Conservation (phyloP, 2,329 filamentous ascomycete genomes). For the Penicillium sp. region DNA sequence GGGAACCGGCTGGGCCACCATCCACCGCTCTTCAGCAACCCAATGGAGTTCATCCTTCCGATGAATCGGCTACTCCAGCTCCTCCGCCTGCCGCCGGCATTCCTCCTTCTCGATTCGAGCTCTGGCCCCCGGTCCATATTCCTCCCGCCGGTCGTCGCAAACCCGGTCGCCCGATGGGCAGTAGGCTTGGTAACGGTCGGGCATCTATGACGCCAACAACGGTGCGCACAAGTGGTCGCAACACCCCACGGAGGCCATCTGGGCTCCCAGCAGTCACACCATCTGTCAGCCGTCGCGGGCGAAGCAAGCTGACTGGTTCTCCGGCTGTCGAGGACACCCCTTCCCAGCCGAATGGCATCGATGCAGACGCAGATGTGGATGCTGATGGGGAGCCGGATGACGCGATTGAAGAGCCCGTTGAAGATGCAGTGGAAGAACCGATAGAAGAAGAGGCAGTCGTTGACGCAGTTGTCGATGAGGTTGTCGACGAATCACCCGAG, state of each 20-base stretch:
- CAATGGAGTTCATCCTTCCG: slow-evolving; percentile 26
- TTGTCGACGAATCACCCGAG: background rate
- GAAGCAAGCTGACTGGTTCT: slow-evolving; percentile 35
- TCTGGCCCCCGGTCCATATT: slow-evolving; percentile 44
- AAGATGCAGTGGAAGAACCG: background rate
- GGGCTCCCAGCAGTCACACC: slow-evolving; percentile 32
- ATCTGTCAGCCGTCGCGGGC: slow-evolving; percentile 35
- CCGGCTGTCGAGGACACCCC: slow-evolving; percentile 27
- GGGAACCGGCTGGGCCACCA: slow-evolving; percentile 36
- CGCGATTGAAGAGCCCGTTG: background rate
- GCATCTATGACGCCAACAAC: slow-evolving; percentile 33
- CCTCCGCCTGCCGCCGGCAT: slow-evolving; percentile 37
- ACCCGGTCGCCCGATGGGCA: slow-evolving; percentile 41
- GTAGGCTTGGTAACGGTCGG: slow-evolving; percentile 16
- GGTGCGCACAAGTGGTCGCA: slow-evolving; percentile 36
- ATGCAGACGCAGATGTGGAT: slow-evolving; percentile 14
- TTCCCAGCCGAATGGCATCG: slow-evolving; percentile 26
- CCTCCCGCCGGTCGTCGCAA: slow-evolving; percentile 34
- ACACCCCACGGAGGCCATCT: slow-evolving; percentile 36
- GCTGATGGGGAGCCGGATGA: background rate
- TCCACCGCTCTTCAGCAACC: slow-evolving; percentile 32
- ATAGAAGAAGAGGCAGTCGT: background rate
- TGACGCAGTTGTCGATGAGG: background rate
- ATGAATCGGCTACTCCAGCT: slow-evolving; percentile 14
- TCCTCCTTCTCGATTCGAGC: slow-evolving; percentile 44